phyloP scores from a whole-genome alignment of 805 yeast genomes.

The Pichia californica region DNA sequence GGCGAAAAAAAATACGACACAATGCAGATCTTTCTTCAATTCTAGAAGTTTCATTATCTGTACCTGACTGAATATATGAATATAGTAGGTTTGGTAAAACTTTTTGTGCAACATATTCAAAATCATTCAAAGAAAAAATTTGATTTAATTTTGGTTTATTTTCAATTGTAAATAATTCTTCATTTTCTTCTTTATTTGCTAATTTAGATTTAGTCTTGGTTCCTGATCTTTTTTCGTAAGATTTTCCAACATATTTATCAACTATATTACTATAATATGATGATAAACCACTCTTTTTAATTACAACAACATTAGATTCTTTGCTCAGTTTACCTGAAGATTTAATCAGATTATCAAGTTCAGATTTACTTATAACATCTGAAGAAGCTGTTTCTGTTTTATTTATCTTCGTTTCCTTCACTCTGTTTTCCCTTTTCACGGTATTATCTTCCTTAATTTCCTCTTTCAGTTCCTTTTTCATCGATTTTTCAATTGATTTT shows the following conservation, averaged over 20 bases:
- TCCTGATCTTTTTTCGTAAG: constrained; percentile 6
- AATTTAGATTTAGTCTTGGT: constrained; percentile 28
- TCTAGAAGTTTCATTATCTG: constrained; percentile 81
- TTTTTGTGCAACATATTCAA: constrained; percentile 76
- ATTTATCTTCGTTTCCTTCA: too few relatives aligned
- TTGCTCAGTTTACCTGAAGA: too few relatives aligned
- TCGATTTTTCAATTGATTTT: not conserved
- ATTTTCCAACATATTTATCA: constrained; percentile 8
- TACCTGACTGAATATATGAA: constrained; percentile 82
- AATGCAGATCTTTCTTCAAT: constrained; percentile 83
- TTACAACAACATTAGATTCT: constrained; percentile 4
- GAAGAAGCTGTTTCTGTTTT: too few relatives aligned
- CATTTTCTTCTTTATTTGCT: constrained; percentile 18
- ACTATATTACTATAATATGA: constrained; percentile 16
- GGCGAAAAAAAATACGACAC: constrained; percentile 80
- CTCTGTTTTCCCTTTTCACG: too few relatives aligned
- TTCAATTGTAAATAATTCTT: constrained; percentile 19
- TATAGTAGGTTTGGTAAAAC: constrained; percentile 71
- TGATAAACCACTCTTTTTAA: not conserved
- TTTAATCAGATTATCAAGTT: too few relatives aligned
- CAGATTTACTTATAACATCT: too few relatives aligned
- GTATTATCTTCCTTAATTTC: too few relatives aligned
- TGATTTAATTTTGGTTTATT: constrained; percentile 61
- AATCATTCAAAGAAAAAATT: constrained; percentile 72
- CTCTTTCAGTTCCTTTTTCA: not conserved